Conservation (phyloP, 2,329 filamentous ascomycete species). For the Orbilia javanica region DNA sequence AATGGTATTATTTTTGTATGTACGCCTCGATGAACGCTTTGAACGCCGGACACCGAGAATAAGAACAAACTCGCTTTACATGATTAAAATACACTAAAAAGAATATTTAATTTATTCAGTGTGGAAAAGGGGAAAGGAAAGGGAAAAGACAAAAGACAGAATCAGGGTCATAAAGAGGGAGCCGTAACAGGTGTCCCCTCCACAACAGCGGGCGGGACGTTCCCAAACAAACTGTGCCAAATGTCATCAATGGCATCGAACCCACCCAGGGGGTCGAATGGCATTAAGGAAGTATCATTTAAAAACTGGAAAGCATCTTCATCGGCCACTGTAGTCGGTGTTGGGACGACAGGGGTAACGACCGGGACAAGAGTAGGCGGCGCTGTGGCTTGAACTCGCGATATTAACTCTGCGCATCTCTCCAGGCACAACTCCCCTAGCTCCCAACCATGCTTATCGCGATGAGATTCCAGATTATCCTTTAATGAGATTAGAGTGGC, state of each 20-base stretch:
- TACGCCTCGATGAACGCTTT: slow-evolving; percentile 1
- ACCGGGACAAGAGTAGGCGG: slow-evolving; percentile 5
- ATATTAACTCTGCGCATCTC: slow-evolving; percentile 52
- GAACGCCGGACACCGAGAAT: slow-evolving; percentile 3
- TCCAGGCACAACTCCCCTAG: slow-evolving; percentile 49
- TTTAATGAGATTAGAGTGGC: slow-evolving; percentile 46
- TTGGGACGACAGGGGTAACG: neutral
- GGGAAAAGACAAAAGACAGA: neutral
- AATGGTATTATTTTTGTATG: neutral
- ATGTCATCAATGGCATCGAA: slow-evolving; percentile 58
- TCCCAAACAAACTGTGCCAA: slow-evolving; percentile 56
- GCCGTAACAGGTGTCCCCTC: slow-evolving; percentile 18
- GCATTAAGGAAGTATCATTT: slow-evolving; percentile 46
- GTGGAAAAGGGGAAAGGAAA: neutral
- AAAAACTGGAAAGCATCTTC: slow-evolving; percentile 54
- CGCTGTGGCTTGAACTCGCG: slow-evolving; percentile 32
- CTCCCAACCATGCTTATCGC: slow-evolving; percentile 49
- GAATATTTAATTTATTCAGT: neutral
- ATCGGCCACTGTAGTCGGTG: slow-evolving; percentile 8
- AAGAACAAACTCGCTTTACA: neutral
- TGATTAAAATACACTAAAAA: neutral
- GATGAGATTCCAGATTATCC: slow-evolving; percentile 43
- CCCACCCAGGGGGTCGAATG: slow-evolving; percentile 53
- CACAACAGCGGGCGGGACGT: slow-evolving; percentile 15
- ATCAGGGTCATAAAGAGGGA: neutral